These are phyloP conservation scores for Phytophthora gonapodyides DNA, from an alignment of 352 stramenopile genomes.

Conservation along the genomic window DNA sequence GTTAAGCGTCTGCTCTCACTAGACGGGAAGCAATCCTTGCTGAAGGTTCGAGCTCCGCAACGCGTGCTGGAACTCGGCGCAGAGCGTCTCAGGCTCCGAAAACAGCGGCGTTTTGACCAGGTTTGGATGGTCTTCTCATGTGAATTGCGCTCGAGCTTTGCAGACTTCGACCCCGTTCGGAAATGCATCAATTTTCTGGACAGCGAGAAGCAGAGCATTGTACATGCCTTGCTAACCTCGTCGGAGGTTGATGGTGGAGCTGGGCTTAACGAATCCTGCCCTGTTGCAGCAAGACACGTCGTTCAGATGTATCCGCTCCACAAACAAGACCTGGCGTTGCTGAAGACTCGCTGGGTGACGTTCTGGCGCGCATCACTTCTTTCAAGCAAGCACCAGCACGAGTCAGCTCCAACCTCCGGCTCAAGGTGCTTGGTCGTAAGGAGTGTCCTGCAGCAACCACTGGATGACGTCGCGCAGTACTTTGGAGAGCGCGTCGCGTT, in stretches of 20 bases:
- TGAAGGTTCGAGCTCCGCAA: constrained; percentile 78
- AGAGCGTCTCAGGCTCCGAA: constrained; percentile 69
- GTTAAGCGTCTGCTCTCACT: constrained; percentile 77
- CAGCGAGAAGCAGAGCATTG: constrained; percentile 84
- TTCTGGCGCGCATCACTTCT: constrained; percentile 61
- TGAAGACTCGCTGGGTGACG: constrained; percentile 79
- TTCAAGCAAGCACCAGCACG: constrained; percentile 20
- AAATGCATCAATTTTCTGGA: constrained; percentile 68
- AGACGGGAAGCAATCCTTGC: constrained; percentile 73
- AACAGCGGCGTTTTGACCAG: constrained; percentile 64
- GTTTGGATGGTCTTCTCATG: constrained; percentile 84
- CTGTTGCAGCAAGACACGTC: constrained; percentile 68
- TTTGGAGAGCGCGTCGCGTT: constrained; percentile 92
- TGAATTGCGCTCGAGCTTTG: constrained; percentile 70
- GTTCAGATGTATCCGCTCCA: constrained; percentile 89
- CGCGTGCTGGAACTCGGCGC: constrained; percentile 69
- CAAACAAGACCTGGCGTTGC: constrained; percentile 69
- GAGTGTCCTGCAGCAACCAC: constrained; percentile 66
- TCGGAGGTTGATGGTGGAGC: constrained; percentile 50
- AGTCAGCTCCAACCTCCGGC: background rate
- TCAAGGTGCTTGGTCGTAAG: constrained; percentile 31
- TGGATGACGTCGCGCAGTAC: constrained; percentile 90
- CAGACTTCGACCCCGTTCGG: constrained; percentile 54
- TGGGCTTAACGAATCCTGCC: constrained; percentile 73
- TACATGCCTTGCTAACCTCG: constrained; percentile 64